These are phyloP conservation scores for Penicillium macrosclerotiorum DNA, from an alignment of 495 filamentous ascomycete species.

Conservation along the genomic window DNA sequence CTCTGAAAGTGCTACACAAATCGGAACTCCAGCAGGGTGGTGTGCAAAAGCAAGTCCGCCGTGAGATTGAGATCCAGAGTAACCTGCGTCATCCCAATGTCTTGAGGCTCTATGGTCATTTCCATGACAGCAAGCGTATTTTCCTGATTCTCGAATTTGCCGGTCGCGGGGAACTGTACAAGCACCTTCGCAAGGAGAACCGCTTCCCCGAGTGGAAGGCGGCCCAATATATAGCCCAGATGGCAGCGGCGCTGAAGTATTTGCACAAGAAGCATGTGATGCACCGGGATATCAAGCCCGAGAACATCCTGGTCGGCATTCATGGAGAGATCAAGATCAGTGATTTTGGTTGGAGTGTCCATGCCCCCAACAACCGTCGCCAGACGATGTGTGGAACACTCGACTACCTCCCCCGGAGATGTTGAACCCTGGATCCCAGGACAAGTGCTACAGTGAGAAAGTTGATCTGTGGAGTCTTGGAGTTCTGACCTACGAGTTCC, in stretches of 20 bases:
- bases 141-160: constrained; percentile 97
- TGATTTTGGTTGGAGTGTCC: constrained; percentile 98
- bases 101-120: constrained; percentile 89
- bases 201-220: constrained; percentile 95
- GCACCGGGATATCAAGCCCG: constrained; percentile 97
- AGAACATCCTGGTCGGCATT: constrained; percentile 96
- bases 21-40: constrained; percentile 86
- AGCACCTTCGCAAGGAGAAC: constrained; percentile 84
- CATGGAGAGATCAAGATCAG: constrained; percentile 99
- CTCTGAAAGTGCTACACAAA: constrained; percentile 95
- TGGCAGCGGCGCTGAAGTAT: constrained; percentile 89
- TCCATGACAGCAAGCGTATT: constrained; percentile 94
- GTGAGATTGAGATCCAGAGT: constrained; percentile 97
- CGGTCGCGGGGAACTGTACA: constrained; percentile 93
- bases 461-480: constrained; percentile 96
- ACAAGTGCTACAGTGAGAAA: constrained; percentile 90
- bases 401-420: constrained; percentile 98
- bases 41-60: constrained; percentile 94
- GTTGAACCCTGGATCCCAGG: constrained; percentile 74
- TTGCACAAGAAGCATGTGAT: constrained; percentile 98
- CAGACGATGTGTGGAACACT: constrained; percentile 97
- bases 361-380: constrained; percentile 90
- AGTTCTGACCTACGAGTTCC: constrained; percentile 93
- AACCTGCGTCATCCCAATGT: constrained; percentile 97
- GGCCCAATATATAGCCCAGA: constrained; percentile 96